These are phyloP conservation scores for Nematodospora anomalae DNA, from an alignment of 1,139 yeast genomes.

Conservation along the genomic window DNA sequence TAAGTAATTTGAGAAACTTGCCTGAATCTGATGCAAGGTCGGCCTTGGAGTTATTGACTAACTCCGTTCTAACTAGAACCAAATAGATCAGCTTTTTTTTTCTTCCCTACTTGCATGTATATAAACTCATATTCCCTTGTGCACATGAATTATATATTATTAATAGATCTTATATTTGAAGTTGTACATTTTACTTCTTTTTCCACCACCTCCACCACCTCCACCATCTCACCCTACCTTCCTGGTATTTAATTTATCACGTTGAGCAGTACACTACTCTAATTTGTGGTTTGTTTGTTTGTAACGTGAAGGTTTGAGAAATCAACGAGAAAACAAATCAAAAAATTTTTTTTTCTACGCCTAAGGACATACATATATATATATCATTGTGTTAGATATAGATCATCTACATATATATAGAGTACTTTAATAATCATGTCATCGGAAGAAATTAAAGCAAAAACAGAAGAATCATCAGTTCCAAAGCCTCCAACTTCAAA, in stretches of 20 bases:
- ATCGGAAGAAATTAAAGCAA: conserved; percentile 37
- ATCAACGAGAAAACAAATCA: not conserved
- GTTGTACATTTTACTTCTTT: too few relatives aligned
- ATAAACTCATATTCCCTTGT: too few relatives aligned
- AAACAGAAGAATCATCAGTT: conserved; percentile 19
- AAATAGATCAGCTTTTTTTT: conserved; percentile 41
- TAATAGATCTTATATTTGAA: too few relatives aligned
- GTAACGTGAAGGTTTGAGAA: too few relatives aligned
- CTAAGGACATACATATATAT: conserved; percentile 1
- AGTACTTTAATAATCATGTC: conserved; percentile 25
- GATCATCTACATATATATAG: not conserved
- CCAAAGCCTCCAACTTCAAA: conserved; percentile 67
- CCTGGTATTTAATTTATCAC: too few relatives aligned
- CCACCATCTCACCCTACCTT: too few relatives aligned
- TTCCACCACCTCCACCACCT: too few relatives aligned
- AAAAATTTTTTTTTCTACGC: not conserved
- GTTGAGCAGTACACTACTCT: too few relatives aligned
- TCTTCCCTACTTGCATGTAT: too few relatives aligned
- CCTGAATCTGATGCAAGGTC: conserved; percentile 90
- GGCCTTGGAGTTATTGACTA: conserved; percentile 83
- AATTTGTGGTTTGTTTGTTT: too few relatives aligned
- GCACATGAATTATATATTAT: too few relatives aligned
- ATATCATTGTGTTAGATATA: not conserved
- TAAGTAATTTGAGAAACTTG: conserved; percentile 63
- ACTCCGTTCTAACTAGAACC: conserved; percentile 77